Evolutionary conservation across 1,284 basidiomycete species (phyloP), one percentile per base, ranked within the genome.

Genomic region (Cutaneotrichosporon sp.): DNA sequence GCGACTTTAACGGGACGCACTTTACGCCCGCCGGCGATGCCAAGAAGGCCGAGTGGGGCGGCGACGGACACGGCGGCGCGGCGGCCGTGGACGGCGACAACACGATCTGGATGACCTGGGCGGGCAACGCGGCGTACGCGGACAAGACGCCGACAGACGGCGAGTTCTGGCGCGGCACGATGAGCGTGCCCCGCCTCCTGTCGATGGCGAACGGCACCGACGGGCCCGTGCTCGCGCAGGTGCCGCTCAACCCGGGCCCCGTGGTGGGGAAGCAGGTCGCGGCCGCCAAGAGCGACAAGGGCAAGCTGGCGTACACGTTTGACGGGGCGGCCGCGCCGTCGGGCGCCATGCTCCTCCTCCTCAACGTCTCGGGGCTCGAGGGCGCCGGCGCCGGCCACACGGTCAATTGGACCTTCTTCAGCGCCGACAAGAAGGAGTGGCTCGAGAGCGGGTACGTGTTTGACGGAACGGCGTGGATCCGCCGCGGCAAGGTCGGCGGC

Each of bases 91-190:
- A 69, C 63, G 74, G 73, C 50, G 64, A 69, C 49, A 38, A 24
- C n/a, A n/a, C 49, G 16, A 62, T 67, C 56, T 63, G 63, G 22
- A 38, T 80, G 27, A 73, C 68, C 4, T 82, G 81, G 81, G 79
- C 79, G 29, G 73, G 67, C 67, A 82, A 82, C 69, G 80, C 78
- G 79, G 73, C 79, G 66, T 81, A 82, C 71, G 70, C 76, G 36
- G 62, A 79, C 49, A 60, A 64, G 16, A 76, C 76, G 3, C 81
- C 81, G 16, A 81, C 80, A 1, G 73, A 45, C 5, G 36, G 24
- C 7, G 73, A 74, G 49, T 75, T 75, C 9, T 81, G 75, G 75
- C 69, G 80, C 24, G 76, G 74, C 52, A 69, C 73, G 29, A 77
- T 80, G 75, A 69, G 67, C 20, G 63, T 70, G 20, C 76, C 68